Evolutionary conservation across 768 basidiomycete species (phyloP), one percentile per base, ranked within the genome.

Genomic region (Wakefieldia striispora): DNA sequence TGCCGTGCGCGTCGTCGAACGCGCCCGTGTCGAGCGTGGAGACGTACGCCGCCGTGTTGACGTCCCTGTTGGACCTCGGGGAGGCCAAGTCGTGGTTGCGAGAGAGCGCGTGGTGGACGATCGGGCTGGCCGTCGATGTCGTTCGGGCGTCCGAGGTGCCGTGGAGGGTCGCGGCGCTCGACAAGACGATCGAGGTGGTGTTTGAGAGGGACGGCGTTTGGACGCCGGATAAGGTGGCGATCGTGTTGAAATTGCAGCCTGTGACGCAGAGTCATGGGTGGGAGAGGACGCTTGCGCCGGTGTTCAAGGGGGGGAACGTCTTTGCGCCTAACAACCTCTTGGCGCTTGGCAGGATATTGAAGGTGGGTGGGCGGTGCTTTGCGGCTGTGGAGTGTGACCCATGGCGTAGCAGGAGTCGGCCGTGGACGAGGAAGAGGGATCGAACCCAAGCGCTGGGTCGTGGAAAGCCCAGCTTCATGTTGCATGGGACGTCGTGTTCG

Each of bases 401-500:
- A 60, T 43, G 36, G 41, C 14, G 31, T 6, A 13, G 3, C 49
- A 88, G 86, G 86, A 86, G 64, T 76, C 78, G 14, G 72, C 74
- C 8, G 61, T 71, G 6, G 80, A 83, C 33, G 82, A 83, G 4
- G 80, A 82, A 14, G 78, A 77, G 16, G 63, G 68, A 2, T 62
- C 75, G 11, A 82, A 83, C 50, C 68, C 77, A 2, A 73, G 75
- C 11, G 69, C 76, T 31, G 80, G 80, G 31, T 67, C 79, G 13
- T 92, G 94, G 93, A 95, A 89, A 65, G 85, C 94, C 48, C 86
- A 93, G 62, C 75, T 95, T 37, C 95, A 97, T 64, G 94, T 91
- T 65, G 89, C 86, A 20, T 99, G 95, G 95, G 81, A 84, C 53
- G 72, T 84, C 50, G 79, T 98, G 41, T 71, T 97, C 29, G 86